Conservation (phyloP, 345 rosid genomes). For the Heritiera littoralis region DNA sequence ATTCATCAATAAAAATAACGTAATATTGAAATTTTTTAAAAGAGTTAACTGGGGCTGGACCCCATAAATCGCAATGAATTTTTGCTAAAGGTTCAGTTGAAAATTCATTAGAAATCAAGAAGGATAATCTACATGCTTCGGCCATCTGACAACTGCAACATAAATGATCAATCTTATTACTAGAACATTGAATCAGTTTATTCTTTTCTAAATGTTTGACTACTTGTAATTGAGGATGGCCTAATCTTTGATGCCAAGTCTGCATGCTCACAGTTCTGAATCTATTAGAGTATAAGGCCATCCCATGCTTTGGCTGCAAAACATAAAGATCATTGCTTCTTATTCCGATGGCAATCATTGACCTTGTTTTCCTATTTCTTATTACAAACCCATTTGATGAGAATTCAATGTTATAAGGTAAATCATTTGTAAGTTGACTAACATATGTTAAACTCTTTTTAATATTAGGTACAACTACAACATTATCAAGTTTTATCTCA, state of each 20-base stretch:
- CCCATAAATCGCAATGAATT: too few species aligned
- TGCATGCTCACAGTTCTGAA: background rate
- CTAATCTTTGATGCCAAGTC: background rate
- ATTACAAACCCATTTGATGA: background rate
- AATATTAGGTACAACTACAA: background rate
- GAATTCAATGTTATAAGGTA: background rate
- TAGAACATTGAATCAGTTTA: background rate
- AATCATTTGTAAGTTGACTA: background rate
- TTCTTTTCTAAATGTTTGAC: background rate
- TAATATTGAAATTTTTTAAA: too few species aligned
- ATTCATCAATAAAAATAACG: too few species aligned
- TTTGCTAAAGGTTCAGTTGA: background rate
- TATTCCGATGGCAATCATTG: background rate
- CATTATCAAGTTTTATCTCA: background rate
- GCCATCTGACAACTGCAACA: background rate
- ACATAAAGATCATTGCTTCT: background rate
- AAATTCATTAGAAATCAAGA: too few species aligned
- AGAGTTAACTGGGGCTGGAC: too few species aligned
- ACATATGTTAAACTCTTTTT: background rate
- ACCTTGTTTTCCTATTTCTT: background rate
- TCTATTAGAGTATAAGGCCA: background rate
- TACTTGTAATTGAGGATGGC: background rate
- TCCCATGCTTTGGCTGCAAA: background rate
- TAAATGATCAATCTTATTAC: background rate
- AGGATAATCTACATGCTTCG: background rate